Conservation (phyloP, 2,329 filamentous ascomycete genomes). For the Cladosporium oxysporum region DNA sequence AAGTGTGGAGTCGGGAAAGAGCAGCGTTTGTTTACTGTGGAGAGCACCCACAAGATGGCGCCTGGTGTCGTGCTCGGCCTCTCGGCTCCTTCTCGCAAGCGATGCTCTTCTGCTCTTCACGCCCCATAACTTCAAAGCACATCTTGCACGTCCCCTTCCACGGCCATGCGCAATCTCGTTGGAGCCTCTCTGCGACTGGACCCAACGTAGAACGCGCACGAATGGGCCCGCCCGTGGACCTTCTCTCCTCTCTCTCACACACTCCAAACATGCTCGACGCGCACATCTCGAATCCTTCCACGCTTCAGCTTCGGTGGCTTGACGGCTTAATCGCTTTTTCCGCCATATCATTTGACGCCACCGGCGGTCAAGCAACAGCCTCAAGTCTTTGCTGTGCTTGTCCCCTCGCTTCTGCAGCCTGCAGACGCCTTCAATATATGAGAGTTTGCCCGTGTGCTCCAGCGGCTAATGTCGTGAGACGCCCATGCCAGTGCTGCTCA, state of each 20-base stretch:
- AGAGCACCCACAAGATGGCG: not conserved
- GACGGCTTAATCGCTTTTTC: not conserved
- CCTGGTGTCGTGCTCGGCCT: conserved; percentile 1
- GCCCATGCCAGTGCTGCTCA: not conserved
- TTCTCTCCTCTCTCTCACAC: not conserved
- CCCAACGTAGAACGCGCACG: not conserved
- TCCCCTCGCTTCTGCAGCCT: conserved; percentile 13
- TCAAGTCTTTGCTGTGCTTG: conserved; percentile 10
- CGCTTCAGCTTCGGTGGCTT: not conserved
- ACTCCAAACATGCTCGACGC: conserved; percentile 1
- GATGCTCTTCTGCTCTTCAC: not conserved
- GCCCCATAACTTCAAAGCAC: conserved; percentile 3
- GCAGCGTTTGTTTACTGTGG: not conserved
- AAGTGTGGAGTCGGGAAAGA: not conserved
- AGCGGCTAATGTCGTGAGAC: conserved; percentile 3
- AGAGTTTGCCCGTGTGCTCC: not conserved
- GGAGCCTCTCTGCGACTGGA: not conserved
- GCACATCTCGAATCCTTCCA: conserved; percentile 2
- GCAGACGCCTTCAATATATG: not conserved
- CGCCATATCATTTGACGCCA: not conserved
- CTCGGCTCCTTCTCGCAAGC: conserved; percentile 4
- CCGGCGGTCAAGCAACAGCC: conserved; percentile 12
- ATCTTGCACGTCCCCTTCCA: not conserved
- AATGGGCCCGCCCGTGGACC: not conserved
- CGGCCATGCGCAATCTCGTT: not conserved